These are phyloP conservation scores for Haematococcus lacustris DNA, from an alignment of 139 green algal species.

Conservation along the genomic window DNA sequence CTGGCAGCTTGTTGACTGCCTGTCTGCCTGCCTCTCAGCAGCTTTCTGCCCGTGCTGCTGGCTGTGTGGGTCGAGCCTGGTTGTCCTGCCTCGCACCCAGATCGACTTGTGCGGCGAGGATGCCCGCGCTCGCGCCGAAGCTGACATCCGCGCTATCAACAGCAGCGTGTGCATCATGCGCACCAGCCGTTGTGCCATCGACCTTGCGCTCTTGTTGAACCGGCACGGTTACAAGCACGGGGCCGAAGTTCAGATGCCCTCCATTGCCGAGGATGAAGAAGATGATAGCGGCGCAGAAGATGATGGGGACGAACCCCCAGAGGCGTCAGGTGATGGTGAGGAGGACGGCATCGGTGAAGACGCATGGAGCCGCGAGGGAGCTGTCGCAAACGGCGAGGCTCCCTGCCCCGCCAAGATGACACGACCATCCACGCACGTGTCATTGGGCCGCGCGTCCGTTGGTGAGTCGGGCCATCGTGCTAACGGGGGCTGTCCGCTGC, in stretches of 20 bases:
- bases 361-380: not conserved
- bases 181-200: conserved; percentile 52
- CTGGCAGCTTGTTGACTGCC: no score
- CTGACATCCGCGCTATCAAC: conserved; percentile 61
- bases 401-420: no score
- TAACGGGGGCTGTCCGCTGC: no score
- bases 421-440: no score
- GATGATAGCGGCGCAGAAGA: conserved; percentile 1
- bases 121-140: conserved; percentile 34
- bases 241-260: conserved; percentile 14
- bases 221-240: conserved; percentile 24
- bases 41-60: no score
- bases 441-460: no score
- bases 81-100: no score
- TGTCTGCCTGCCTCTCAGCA: no score
- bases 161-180: conserved; percentile 45
- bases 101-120: conserved; percentile 56
- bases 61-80: no score
- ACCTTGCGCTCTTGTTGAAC: conserved; percentile 60
- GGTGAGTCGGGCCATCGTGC: no score
- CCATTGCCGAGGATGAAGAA: conserved; percentile 26
- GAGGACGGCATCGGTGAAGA: no score
- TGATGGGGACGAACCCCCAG: not conserved
- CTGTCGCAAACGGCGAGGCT: not conserved
- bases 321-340: no score